Evolutionary conservation across 2,329 filamentous ascomycete genomes (phyloP).

Genomic region (Curvularia lunata): DNA sequence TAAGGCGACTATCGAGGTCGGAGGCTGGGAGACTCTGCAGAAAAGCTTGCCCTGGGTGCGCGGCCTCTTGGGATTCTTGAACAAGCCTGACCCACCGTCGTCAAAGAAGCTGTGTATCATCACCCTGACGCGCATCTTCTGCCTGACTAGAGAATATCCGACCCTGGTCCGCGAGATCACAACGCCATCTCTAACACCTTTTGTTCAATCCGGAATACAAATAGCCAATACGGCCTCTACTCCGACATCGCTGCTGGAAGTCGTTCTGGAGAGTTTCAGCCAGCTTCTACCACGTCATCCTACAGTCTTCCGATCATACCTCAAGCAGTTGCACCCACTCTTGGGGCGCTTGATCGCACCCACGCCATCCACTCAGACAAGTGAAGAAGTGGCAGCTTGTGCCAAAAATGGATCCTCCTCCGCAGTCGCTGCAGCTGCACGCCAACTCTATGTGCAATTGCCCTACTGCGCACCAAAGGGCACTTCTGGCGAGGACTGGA

Average conservation of each 20-base stretch:
- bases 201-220: conserved; percentile 75
- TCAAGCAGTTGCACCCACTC: conserved; percentile 69
- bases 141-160: conserved; percentile 79
- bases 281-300: conserved; percentile 80
- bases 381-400: conserved; percentile 24
- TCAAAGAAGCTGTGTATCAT: conserved; percentile 80
- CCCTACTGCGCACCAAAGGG: conserved; percentile 84
- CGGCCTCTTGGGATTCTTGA: conserved; percentile 75
- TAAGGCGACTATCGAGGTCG: conserved; percentile 81
- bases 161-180: conserved; percentile 87
- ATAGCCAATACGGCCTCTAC: conserved; percentile 51
- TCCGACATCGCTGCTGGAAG: conserved; percentile 61
- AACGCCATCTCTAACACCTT: conserved; percentile 78
- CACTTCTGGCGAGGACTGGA: conserved; percentile 78
- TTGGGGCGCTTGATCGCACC: conserved; percentile 68
- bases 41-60: conserved; percentile 77
- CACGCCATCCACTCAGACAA: conserved; percentile 57
- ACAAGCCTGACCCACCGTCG: conserved; percentile 77
- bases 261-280: conserved; percentile 73
- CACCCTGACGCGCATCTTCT: conserved; percentile 81
- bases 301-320: conserved; percentile 79
- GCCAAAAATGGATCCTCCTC: conserved; percentile 56
- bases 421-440: conserved; percentile 64
- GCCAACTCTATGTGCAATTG: conserved; percentile 71
- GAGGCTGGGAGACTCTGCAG: conserved; percentile 81